Evolutionary conservation across 2,329 filamentous ascomycete species (phyloP), one percentile per base, ranked within the genome.

Genomic region (Alternaria gaisen): DNA sequence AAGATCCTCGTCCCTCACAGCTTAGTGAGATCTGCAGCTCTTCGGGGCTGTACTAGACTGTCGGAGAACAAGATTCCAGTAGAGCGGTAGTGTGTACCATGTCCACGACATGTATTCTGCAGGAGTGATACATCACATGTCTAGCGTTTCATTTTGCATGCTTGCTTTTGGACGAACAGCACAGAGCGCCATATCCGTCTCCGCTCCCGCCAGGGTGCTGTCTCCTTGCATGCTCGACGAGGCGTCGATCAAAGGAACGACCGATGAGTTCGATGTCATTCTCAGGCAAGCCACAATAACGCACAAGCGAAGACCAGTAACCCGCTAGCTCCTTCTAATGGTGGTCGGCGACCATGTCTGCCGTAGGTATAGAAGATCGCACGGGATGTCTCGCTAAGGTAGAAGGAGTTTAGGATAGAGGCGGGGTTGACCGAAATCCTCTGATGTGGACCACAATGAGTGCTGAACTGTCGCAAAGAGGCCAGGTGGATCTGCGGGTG

Each of bases 401-500:
- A 14, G 22, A 44, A 38, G 18, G 18, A 24, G 51, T 28, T 30
- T 20, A 32, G 46, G 34, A n/a, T 28, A 28, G 18, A 51, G 30
- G 56, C 42, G 51, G 55, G 30, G 47, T n/a, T 48, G 53, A 20
- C 43, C 46, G 38, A 30, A 32, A 6, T 38, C 40, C 41, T 18
- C 7, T 52, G 36, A 46, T 34, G 47, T 46, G 44, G 46, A 48
- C 30, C 36, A 24, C 36, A 42, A 26, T 24, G 40, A 10, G 42
- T 48, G 34, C 43, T 38, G 20, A 20, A 38, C 22, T 34, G 36
- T 55, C 56, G 44, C 30, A 47, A 40, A 28, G 8, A 50, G 38
- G 36, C 22, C 36, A 48, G 36, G 43, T 50, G 46, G 58, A 41
- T 42, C 32, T 26, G 58, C 58, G 53, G 58, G 20, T n/a, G 40